Base-by-base conservation (phyloP, 2,329 filamentous ascomycete genomes). In the Aureobasidium lini region DNA sequence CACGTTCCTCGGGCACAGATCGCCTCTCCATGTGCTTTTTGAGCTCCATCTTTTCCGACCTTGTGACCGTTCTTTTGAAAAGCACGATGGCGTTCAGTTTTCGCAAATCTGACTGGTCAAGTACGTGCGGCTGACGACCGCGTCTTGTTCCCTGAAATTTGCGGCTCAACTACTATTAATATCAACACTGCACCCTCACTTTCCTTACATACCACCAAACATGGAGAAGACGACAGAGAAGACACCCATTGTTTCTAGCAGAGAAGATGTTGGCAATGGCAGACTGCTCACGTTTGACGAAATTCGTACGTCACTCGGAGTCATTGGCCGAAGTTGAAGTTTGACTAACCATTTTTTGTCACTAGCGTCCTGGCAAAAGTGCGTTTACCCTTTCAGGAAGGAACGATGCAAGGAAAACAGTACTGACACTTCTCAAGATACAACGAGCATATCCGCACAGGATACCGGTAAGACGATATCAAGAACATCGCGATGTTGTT, bases 291-390 rank as follows among this genome's bases (percentile, higher is more conserved):
- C 44, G 34, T 62, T 59, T 44, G 60, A 62, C 18, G 60, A 62
- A 36, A 62, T 60, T 43, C 57, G 60, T 62, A 37, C 40, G 60
- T 60, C 39, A 36, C 29, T 49, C 11, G n/a, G 29, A 18, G 28
- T 40, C 52, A 57, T 52, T 23, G 34, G 48, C 48, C 46, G 31
- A 29, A 34, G 43, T 6, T 6, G 37, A 37, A 10, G 18, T 39
- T 52, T 37, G 13, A 13, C 52, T 40, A 44, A 39, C 40, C 37
- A 6, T 9, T 15, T 52, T 31, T n/a, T 34, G 15, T 52, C 13
- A 16, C 10, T 57, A 60, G 59, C 59, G 31, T 16, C 34, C 7
- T 60, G 59, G 59, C 59, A 60, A 40, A 54, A 60, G 59, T 60
- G 50, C 23, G n/a, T 60, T 34, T 50, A 7, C 32, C n/a, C 6